Evolutionary conservation across 495 filamentous ascomycete species (phyloP), one percentile per base, ranked within the genome.

Genomic region (Daldinia decipiens): DNA sequence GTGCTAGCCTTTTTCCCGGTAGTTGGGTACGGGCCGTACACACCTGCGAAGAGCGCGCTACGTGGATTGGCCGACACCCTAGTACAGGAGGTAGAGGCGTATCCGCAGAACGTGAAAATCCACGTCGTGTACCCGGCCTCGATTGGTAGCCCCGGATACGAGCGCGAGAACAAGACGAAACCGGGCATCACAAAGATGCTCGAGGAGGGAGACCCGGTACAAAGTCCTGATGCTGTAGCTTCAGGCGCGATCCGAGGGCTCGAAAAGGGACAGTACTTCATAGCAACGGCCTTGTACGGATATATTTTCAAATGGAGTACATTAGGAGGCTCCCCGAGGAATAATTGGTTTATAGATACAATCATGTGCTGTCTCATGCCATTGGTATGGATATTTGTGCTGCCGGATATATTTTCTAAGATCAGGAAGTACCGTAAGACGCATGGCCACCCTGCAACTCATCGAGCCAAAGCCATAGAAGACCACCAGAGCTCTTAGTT

Each of bases 101-200:
- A 99, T 81, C 83, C 85, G 12, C 81, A 88, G 60, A 82, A 88
- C 58, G 90, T 98, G 54, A 87, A 90, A 62, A 87, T 97, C 27
- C 93, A 97, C 74, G 88, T 91, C 15, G 88, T 97, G 21, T 94
- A 91, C 78, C 95, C 95, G 0, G 95, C 88, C 64, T 92, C 91
- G 0, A 98, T 99, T 68, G 83, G 84, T 24, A 87, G 85, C 27
- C 89, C 93, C 0, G 94, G 93, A 0, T 85, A 88, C 59, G 93
- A 91, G 67, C 82, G 87, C 31, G 95, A 99, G 80, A 91, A 97
- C 74, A 71, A 79, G 77, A 87, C 86, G 8, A 99, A 98, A 80
- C 95, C 94, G 9, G 88, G 81, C 4, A 81, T 98, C 52, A 97
- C 95, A 15, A 85, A 89, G 72, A 86, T 91, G 58, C 77, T 99